These are phyloP conservation scores for Xylaria sp. DNA, from an alignment of 2,329 filamentous ascomycete species.

Conservation along the genomic window DNA sequence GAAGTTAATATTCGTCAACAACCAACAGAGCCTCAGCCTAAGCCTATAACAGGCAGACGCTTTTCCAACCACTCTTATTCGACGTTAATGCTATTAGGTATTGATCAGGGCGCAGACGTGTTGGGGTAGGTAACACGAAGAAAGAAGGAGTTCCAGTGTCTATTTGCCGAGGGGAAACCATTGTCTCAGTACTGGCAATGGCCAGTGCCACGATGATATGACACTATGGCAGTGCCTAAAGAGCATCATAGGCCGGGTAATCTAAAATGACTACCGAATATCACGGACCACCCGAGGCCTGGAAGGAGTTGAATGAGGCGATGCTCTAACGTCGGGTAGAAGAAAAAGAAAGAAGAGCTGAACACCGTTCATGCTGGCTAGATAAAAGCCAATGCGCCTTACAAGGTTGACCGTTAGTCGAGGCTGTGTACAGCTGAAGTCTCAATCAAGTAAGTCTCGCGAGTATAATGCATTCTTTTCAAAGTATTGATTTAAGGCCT, in stretches of 20 bases:
- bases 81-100: background rate
- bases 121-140: slow-evolving; percentile 4
- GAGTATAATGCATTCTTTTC: too few relatives aligned
- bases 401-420: slow-evolving; percentile 33
- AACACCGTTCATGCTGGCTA: slow-evolving; percentile 1
- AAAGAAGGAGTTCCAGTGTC: background rate
- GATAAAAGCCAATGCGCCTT: slow-evolving; percentile 21
- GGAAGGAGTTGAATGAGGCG: slow-evolving; percentile 15
- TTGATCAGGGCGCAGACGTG: background rate
- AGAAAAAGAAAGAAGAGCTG: slow-evolving; percentile 23
- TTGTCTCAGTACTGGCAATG: background rate
- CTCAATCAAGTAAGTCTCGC: background rate
- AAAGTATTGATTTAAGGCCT: too few relatives aligned
- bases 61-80: slow-evolving; percentile 6
- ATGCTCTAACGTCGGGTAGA: slow-evolving; percentile 1
- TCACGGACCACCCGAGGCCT: background rate
- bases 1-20: background rate
- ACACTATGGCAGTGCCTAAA: slow-evolving; percentile 17
- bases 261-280: slow-evolving; percentile 20
- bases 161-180: background rate
- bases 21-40: slow-evolving; percentile 4
- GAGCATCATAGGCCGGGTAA: background rate
- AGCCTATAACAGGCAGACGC: slow-evolving; percentile 20
- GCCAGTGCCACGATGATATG: slow-evolving; percentile 2
- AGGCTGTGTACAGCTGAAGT: slow-evolving; percentile 33